Evolutionary conservation across 306 rosid species (phyloP).

Genomic region (Lathyrus oleraceus): DNA sequence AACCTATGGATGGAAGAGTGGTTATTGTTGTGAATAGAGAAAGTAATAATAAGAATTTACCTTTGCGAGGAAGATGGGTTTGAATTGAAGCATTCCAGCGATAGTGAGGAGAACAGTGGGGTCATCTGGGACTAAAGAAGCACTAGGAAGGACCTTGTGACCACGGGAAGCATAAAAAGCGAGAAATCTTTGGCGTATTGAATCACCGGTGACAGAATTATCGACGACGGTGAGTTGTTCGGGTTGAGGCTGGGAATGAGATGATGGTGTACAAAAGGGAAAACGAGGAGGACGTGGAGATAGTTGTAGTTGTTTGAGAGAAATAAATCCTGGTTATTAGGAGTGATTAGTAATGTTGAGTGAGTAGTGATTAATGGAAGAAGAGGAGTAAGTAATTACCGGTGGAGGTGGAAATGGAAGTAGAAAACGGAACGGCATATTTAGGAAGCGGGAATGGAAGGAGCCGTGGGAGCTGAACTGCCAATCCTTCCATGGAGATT

Average conservation of each 20-base stretch:
- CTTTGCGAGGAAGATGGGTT: constrained; percentile 89
- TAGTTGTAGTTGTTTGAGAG: constrained; percentile 9
- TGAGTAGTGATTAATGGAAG: neutral
- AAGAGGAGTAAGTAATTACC: neutral
- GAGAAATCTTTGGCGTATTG: constrained; percentile 68
- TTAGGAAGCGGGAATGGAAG: constrained; percentile 4
- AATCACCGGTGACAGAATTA: constrained; percentile 63
- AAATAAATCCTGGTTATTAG: neutral
- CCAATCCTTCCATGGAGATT: constrained; percentile 24
- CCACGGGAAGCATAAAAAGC: constrained; percentile 78
- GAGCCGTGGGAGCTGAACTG: constrained; percentile 25
- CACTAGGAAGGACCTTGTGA: constrained; percentile 83
- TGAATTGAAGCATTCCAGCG: constrained; percentile 98
- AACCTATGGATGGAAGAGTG: constrained; percentile 6
- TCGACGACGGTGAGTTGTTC: too few species aligned
- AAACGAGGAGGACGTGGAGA: constrained; percentile 36
- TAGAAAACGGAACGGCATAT: neutral
- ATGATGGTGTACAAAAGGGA: constrained; percentile 39
- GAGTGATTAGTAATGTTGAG: too few species aligned
- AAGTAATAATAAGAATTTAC: too few species aligned
- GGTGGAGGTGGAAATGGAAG: neutral
- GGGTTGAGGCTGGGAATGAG: constrained; percentile 11
- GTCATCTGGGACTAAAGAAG: constrained; percentile 91
- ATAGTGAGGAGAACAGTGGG: constrained; percentile 92
- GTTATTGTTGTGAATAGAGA: too few species aligned